A percentile compares a stretch with the other conserved stretches of the same genome.
Evolutionary conservation across 2,329 filamentous ascomycete species (phyloP).

Genomic region (Fusarium compactum): DNA sequence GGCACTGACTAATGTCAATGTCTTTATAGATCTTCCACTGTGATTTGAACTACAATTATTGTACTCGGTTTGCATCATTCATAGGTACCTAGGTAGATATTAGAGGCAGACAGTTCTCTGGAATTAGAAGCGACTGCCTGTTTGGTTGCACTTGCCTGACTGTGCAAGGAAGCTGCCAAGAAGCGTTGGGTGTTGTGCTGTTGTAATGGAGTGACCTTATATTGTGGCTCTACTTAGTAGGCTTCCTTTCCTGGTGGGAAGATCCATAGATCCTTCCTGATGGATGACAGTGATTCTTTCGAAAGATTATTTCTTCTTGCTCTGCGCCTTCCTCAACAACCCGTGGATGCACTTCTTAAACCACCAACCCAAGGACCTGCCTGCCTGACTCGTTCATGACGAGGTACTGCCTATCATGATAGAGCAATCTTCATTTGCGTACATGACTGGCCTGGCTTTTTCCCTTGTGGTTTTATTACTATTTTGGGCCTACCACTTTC

Average conservation of each 20-base stretch:
- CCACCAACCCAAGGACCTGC: background rate
- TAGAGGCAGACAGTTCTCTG: background rate
- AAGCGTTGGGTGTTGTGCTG: background rate
- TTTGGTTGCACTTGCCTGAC: background rate
- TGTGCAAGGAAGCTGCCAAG: background rate
- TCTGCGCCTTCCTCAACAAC: background rate
- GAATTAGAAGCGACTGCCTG: background rate
- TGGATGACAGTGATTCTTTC: background rate
- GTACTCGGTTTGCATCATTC: no score
- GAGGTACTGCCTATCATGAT: constrained; percentile 2
- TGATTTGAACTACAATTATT: no score
- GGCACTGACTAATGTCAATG: no score
- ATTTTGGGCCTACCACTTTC: constrained; percentile 10
- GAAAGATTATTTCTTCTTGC: background rate
- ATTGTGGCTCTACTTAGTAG: background rate
- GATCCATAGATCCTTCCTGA: background rate
- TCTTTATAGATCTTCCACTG: no score
- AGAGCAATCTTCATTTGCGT: constrained; percentile 14
- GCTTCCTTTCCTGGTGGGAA: background rate
- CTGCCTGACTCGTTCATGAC: background rate
- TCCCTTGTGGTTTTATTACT: constrained; percentile 14
- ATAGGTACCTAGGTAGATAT: no score
- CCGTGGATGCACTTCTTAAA: background rate
- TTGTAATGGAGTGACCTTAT: background rate
- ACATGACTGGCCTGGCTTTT: constrained; percentile 22